Base-by-base conservation (phyloP, 2,329 filamentous ascomycete species). In the Fusarium scirpi region DNA sequence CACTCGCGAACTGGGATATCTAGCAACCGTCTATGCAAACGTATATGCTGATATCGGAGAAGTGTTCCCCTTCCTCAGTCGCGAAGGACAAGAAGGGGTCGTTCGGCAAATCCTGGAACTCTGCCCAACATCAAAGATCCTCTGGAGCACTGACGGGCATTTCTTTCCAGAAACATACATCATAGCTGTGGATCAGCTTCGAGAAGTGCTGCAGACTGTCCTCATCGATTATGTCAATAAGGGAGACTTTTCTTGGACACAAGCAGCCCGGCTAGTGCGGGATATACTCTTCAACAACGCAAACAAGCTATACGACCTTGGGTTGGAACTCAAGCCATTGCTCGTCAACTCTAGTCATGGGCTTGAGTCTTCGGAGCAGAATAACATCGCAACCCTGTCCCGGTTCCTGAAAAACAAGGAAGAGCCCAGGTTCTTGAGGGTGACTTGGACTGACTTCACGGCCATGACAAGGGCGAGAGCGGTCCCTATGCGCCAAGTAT, bases 41-140 rank as follows among this genome's bases (percentile, higher is more conserved):
- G 92, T 92, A 3, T 96, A 94, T 76, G 87, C 93, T 15, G 94
- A 97, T 75, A 88, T 97, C 57, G 93, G 94, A 2, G 91, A 94
- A 75, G 90, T 96, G 0, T 97, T 96, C 65, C 93, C 93, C 0
- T 90, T 90, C 79, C 79, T 96, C 40, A 94, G 91, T 68, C 87
- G 91, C 51, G 89, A 93, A 62, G 94, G 92, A 0, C 92, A 97
- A 77, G 89, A 92, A 71, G 83, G 84, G 0, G 86, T 94, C 2
- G 70, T 97, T 15, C 87, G 90, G 46, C 88, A 96, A 76, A 88
- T 92, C 2, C 80, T 97, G 11, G 93, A 97, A 77, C 78, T 95
- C 6, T 91, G 90, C 24, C 93, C 93, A 0, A 89, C 87, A 58
- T 89, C 88, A 54, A 95, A 95, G 80, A 84, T 96, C 1, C 80